Conservation (phyloP, 192 early-diverging fungal species). For the Chytriomyces confervae region DNA sequence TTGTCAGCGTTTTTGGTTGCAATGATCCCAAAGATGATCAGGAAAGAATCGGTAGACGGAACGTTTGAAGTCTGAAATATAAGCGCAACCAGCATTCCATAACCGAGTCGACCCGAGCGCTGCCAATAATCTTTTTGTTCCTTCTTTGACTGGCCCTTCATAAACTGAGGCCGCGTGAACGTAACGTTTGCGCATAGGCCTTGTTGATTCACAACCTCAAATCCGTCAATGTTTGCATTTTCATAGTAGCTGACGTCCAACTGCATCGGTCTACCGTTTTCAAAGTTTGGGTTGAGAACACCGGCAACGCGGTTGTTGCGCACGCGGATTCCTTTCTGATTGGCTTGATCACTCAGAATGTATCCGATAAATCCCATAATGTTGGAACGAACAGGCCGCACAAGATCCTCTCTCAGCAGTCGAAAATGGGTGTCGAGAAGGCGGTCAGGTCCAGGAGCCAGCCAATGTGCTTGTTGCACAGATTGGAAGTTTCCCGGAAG, state of each 20-base stretch:
- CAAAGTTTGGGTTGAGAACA: not conserved
- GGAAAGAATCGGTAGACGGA: not conserved
- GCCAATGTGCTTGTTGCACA: slow-evolving; percentile 51
- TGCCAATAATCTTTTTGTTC: slow-evolving; percentile 54
- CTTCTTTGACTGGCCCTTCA: not conserved
- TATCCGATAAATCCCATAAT: slow-evolving; percentile 48
- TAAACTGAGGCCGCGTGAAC: not conserved
- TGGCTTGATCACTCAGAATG: slow-evolving; percentile 1
- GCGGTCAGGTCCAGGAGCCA: slow-evolving; percentile 50
- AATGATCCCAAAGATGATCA: slow-evolving; percentile 52
- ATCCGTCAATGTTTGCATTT: slow-evolving; percentile 3
- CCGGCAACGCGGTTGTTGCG: not conserved
- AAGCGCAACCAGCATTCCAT: slow-evolving; percentile 46
- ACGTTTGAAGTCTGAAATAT: not conserved
- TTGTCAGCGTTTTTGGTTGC: slow-evolving; percentile 35
- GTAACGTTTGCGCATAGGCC: not conserved
- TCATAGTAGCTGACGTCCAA: slow-evolving; percentile 29
- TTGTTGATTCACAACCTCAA: slow-evolving; percentile 9
- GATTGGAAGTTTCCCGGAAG: slow-evolving; percentile 55
- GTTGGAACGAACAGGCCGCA: slow-evolving; percentile 50
- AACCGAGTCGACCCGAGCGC: slow-evolving; percentile 47
- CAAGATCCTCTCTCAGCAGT: slow-evolving; percentile 63
- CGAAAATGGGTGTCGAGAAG: slow-evolving; percentile 66
- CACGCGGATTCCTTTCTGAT: not conserved
- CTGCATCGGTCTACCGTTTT: not conserved